Conservation (phyloP, 1,284 basidiomycete species). For the Cutaneotrichosporon mucoides region DNA sequence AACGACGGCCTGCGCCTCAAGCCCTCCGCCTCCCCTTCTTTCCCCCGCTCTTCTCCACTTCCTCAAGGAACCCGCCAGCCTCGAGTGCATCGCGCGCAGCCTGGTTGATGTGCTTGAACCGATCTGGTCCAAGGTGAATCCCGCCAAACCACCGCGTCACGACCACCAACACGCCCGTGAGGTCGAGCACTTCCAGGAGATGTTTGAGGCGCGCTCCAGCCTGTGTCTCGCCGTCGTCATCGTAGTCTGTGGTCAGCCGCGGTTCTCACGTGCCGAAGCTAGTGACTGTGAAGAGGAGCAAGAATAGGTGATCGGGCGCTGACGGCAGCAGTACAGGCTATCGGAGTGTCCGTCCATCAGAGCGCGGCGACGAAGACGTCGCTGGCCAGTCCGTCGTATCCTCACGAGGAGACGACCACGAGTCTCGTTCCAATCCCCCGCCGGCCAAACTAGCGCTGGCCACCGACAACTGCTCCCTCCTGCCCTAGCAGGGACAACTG, state of each 20-base stretch:
- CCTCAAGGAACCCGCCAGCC: conserved; percentile 69
- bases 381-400: no score
- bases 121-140: conserved; percentile 74
- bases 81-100: conserved; percentile 81
- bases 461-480: no score
- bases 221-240: conserved; percentile 87
- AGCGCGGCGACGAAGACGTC: no score
- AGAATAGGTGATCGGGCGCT: no score
- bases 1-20: background rate
- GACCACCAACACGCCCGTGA: conserved; percentile 68
- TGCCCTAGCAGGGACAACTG: no score
- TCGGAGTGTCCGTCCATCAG: no score
- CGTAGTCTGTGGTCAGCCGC: conserved; percentile 62
- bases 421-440: no score
- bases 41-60: background rate
- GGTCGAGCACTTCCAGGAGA: conserved; percentile 73
- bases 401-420: no score
- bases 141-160: conserved; percentile 56
- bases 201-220: conserved; percentile 83
- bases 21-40: conserved; percentile 8
- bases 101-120: conserved; percentile 90
- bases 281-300: background rate
- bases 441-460: no score
- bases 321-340: no score
- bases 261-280: no score